These are phyloP conservation scores for Laetiporus sulphureus DNA, from an alignment of 1,284 basidiomycete species.

Conservation along the genomic window DNA sequence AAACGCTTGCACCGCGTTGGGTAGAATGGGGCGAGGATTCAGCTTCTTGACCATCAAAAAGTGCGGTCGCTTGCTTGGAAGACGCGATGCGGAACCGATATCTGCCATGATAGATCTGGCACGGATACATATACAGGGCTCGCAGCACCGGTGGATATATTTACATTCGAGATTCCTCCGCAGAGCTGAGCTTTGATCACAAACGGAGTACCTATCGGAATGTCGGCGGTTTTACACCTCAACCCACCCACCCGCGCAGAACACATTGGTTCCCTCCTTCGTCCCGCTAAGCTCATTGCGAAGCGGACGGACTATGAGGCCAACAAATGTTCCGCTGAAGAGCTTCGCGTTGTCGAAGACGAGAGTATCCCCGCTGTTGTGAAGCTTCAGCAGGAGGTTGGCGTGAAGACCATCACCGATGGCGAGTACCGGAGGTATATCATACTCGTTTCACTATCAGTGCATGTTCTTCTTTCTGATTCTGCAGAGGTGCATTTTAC, in stretches of 20 bases:
- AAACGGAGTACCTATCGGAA: too few relatives aligned
- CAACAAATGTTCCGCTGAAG: slow-evolving; percentile 29
- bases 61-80: too few relatives aligned
- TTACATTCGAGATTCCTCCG: too few relatives aligned
- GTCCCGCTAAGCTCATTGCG: slow-evolving; percentile 33
- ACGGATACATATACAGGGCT: too few relatives aligned
- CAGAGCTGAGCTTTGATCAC: too few relatives aligned
- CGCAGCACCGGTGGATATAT: too few relatives aligned
- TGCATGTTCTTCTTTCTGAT: neutral
- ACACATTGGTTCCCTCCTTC: slow-evolving; percentile 40
- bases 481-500: slow-evolving; percentile 41
- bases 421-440: slow-evolving; percentile 35
- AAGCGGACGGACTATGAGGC: slow-evolving; percentile 30
- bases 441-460: neutral
- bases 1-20: too few relatives aligned
- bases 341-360: slow-evolving; percentile 34
- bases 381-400: slow-evolving; percentile 32
- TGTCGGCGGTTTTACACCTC: slow-evolving; percentile 9
- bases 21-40: too few relatives aligned
- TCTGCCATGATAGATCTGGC: too few relatives aligned
- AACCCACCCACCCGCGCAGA: slow-evolving; percentile 31
- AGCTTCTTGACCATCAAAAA: too few relatives aligned
- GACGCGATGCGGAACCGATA: too few relatives aligned
- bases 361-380: slow-evolving; percentile 28
- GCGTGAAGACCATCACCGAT: slow-evolving; percentile 40